A percentile compares a stretch with the other conserved stretches of the same genome.
Conservation (phyloP, 108 stramenopile species). For the Cyclotella sp. region DNA sequence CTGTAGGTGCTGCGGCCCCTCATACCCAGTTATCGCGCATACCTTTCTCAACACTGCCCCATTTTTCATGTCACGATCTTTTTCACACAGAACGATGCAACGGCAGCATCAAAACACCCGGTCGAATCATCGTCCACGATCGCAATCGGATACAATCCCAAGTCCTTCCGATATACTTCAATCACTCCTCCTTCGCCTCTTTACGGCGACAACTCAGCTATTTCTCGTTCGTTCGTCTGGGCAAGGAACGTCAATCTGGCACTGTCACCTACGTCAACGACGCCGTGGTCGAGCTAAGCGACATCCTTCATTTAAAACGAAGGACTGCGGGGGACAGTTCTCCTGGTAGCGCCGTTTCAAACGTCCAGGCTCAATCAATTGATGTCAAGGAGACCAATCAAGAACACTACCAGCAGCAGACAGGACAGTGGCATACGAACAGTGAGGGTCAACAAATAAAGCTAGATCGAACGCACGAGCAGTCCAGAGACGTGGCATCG, state of each 20-base stretch:
- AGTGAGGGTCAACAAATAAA: neutral
- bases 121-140: constrained; percentile 82
- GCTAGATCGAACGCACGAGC: neutral
- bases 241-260: constrained; percentile 67
- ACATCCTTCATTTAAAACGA: constrained; percentile 77
- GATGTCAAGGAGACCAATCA: neutral
- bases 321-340: constrained; percentile 19
- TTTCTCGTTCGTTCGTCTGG: constrained; percentile 80
- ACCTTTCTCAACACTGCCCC: neutral
- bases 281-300: constrained; percentile 69
- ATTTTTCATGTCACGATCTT: neutral
- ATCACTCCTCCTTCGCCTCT: constrained; percentile 85
- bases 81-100: neutral
- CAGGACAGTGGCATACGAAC: neutral
- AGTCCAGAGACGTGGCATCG: neutral
- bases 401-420: neutral
- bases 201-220: constrained; percentile 88
- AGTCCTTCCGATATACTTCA: constrained; percentile 84
- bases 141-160: constrained; percentile 72
- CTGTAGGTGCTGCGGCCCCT: neutral
- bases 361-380: neutral
- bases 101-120: constrained; percentile 33
- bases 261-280: constrained; percentile 83
- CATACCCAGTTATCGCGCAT: neutral
- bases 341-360: neutral